These are phyloP conservation scores for Fibroporia radiculosa DNA, from an alignment of 768 basidiomycete species.

Conservation along the genomic window DNA sequence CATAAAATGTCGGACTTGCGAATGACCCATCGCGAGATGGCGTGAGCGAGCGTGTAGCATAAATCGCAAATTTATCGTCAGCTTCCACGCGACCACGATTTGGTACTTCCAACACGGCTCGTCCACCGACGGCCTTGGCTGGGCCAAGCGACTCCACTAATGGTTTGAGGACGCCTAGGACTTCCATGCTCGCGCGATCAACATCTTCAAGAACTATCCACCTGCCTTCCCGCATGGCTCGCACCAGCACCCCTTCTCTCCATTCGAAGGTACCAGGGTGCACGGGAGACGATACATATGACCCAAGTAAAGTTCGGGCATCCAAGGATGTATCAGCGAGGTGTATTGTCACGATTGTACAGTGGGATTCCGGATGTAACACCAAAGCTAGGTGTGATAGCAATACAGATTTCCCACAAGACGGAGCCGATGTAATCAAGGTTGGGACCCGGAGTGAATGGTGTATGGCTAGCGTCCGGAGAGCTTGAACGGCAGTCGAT, in stretches of 20 bases:
- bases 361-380: conserved; percentile 50
- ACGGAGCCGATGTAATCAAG: conserved; percentile 79
- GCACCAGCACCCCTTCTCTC: conserved; percentile 90
- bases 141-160: conserved; percentile 66
- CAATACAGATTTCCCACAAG: conserved; percentile 81
- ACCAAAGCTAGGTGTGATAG: conserved; percentile 66
- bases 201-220: conserved; percentile 94
- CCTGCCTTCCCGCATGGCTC: conserved; percentile 81
- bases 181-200: conserved; percentile 84
- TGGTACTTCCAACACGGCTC: conserved; percentile 64
- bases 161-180: conserved; percentile 80
- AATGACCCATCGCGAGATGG: conserved; percentile 41
- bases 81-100: conserved; percentile 70
- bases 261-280: conserved; percentile 89
- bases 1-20: conserved; percentile 66
- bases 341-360: conserved; percentile 79
- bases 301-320: conserved; percentile 86
- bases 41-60: conserved; percentile 74
- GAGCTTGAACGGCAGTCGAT: conserved; percentile 45
- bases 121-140: conserved; percentile 69
- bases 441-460: conserved; percentile 66
- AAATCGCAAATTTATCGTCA: conserved; percentile 73
- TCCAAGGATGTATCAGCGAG: conserved; percentile 95
- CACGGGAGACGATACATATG: conserved; percentile 81
- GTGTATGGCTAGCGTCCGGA: conserved; percentile 56